Conservation (phyloP, 805 yeast genomes). For the Yamadazyma paraphyllophila region DNA sequence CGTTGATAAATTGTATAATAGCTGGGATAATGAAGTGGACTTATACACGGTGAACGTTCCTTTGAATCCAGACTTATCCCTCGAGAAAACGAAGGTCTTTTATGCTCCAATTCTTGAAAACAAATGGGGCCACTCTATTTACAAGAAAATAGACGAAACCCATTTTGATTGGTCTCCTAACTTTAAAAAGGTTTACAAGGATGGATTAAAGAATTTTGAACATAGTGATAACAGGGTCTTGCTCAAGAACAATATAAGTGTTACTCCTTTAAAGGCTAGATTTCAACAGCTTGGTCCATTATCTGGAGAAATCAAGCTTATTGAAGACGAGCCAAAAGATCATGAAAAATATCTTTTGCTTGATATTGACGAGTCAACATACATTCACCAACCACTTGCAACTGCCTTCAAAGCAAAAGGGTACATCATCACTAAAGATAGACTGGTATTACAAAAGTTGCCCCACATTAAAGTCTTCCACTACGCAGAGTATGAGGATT, state of each 20-base stretch:
- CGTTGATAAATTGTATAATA: slow-evolving; percentile 52
- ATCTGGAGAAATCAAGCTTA: slow-evolving; percentile 56
- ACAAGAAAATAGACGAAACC: slow-evolving; percentile 29
- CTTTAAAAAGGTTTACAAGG: slow-evolving; percentile 62
- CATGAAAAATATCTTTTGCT: slow-evolving; percentile 24
- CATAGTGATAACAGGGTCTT: slow-evolving; percentile 73
- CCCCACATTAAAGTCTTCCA: slow-evolving; percentile 51
- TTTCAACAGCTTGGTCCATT: slow-evolving; percentile 54
- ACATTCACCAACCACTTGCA: slow-evolving; percentile 42
- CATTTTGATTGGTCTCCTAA: slow-evolving; percentile 83
- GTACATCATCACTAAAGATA: slow-evolving; percentile 21
- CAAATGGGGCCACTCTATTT: slow-evolving; percentile 68
- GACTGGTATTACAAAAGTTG: slow-evolving; percentile 17
- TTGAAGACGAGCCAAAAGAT: slow-evolving; percentile 3
- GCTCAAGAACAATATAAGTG: slow-evolving; percentile 58
- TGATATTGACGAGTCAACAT: slow-evolving; percentile 37
- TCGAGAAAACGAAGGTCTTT: slow-evolving; percentile 57
- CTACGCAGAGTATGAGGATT: slow-evolving; percentile 86
- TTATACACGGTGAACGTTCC: slow-evolving; percentile 86
- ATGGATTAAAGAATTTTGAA: slow-evolving; percentile 36
- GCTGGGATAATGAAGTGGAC: slow-evolving; percentile 49
- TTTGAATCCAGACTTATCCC: slow-evolving; percentile 49
- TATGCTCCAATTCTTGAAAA: slow-evolving; percentile 82
- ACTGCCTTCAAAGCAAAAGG: slow-evolving; percentile 31
- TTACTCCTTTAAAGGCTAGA: slow-evolving; percentile 60